A percentile compares a stretch with the other conserved stretches of the same genome.
Conservation (phyloP, 768 basidiomycete genomes). For the Boletus tylopilopsis region DNA sequence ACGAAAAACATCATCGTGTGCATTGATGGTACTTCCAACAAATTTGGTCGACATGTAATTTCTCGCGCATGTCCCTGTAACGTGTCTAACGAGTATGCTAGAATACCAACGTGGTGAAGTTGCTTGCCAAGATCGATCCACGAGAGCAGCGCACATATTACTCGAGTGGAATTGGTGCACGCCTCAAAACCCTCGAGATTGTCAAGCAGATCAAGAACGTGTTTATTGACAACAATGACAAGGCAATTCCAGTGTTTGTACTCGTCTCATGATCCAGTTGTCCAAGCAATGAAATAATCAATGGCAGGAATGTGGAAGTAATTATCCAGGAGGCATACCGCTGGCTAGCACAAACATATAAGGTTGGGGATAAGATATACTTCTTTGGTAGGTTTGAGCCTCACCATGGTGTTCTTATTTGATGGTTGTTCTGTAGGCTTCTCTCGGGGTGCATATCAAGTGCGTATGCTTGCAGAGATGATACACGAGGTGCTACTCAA, state of each 20-base stretch:
- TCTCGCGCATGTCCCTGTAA: too few species aligned
- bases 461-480: constrained; percentile 40
- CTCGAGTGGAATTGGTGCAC: constrained; percentile 37
- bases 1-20: too few species aligned
- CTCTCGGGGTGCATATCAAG: constrained; percentile 43
- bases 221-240: constrained; percentile 28
- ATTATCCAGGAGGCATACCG: constrained; percentile 32
- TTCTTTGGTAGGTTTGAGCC: constrained; percentile 29
- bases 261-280: background rate
- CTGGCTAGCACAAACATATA: constrained; percentile 31
- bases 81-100: too few species aligned
- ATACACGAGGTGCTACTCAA: constrained; percentile 28
- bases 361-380: constrained; percentile 32
- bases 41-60: too few species aligned
- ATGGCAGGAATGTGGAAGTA: constrained; percentile 35
- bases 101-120: too few species aligned
- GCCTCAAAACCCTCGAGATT: constrained; percentile 26
- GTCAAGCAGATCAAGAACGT: constrained; percentile 15
- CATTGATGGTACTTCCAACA: too few species aligned
- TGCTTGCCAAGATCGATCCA: constrained; percentile 17
- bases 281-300: too few species aligned
- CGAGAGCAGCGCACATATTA: constrained; percentile 33
- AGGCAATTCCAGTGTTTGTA: constrained; percentile 37
- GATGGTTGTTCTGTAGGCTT: constrained; percentile 29
- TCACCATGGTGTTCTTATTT: background rate